A percentile compares a stretch with the other conserved stretches of the same genome.
These are phyloP conservation scores for Ormosia emarginata DNA, from an alignment of 306 rosid genomes.

Conservation along the genomic window DNA sequence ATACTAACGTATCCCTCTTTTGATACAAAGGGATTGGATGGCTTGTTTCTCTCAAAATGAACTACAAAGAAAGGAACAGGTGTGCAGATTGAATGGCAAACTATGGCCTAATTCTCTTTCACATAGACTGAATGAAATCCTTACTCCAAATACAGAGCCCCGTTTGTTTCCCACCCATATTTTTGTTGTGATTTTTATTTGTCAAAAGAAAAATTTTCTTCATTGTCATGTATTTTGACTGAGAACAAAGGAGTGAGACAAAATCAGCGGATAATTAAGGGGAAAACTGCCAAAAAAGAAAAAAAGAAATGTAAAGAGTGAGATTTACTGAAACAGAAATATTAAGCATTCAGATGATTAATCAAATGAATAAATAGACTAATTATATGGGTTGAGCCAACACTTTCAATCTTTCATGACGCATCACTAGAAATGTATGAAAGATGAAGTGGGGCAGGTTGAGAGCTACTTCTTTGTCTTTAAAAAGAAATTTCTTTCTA, in stretches of 20 bases:
- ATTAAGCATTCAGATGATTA: not conserved
- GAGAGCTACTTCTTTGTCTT: not conserved
- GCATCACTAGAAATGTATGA: not conserved
- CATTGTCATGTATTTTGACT: not conserved
- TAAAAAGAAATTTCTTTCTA: not conserved
- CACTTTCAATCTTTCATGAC: not conserved
- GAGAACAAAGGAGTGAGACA: not conserved
- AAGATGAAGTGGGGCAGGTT: not conserved
- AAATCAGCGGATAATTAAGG: not conserved
- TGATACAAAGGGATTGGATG: not conserved
- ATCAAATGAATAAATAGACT: not conserved
- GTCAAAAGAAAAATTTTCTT: not conserved
- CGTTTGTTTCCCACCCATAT: not conserved
- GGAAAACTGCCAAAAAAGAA: not conserved
- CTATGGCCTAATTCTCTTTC: not conserved
- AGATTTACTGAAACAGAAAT: not conserved
- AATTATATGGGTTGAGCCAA: not conserved
- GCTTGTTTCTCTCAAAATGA: not conserved
- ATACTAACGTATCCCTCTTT: too few relatives aligned
- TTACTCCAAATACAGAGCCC: not conserved
- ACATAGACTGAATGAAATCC: not conserved
- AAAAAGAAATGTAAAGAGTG: not conserved
- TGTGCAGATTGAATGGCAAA: not conserved
- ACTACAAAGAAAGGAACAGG: not conserved
- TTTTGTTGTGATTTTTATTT: not conserved